These are phyloP conservation scores for Sanghuangporus baumii DNA, from an alignment of 1,284 basidiomycete genomes.

Conservation along the genomic window DNA sequence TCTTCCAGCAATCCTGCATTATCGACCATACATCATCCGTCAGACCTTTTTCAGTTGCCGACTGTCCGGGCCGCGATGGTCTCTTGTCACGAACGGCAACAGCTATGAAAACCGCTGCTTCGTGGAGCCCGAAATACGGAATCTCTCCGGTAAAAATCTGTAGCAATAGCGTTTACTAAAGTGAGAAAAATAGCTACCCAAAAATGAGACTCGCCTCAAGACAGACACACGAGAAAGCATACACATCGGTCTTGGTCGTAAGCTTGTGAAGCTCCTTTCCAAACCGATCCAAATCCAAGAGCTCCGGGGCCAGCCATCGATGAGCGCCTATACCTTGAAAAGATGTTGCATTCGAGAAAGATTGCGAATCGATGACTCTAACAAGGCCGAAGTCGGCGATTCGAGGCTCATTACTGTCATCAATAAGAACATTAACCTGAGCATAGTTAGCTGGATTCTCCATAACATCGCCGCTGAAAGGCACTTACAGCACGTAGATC, in stretches of 20 bases:
- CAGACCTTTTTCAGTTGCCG: neutral
- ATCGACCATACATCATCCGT: conserved; percentile 1
- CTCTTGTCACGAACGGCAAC: conserved; percentile 7
- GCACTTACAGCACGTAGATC: conserved; percentile 9
- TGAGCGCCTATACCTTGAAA: conserved; percentile 5
- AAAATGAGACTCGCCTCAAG: conserved; percentile 4
- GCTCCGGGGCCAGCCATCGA: conserved; percentile 13
- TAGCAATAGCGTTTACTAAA: neutral
- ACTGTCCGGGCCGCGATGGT: neutral
- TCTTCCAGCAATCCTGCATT: conserved; percentile 10
- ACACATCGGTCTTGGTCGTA: conserved; percentile 5
- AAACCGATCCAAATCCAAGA: neutral
- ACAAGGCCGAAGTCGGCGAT: conserved; percentile 14
- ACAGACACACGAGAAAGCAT: conserved; percentile 14
- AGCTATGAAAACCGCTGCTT: conserved; percentile 3
- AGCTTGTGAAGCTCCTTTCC: neutral
- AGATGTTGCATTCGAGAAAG: neutral
- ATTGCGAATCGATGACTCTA: neutral
- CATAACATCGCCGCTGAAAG: neutral
- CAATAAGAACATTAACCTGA: conserved; percentile 11
- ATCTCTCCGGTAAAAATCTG: conserved; percentile 8
- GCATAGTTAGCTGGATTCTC: neutral
- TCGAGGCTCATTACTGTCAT: neutral
- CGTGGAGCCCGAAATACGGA: conserved; percentile 1
- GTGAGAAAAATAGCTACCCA: neutral